Evolutionary conservation across 2,329 filamentous ascomycete species (phyloP).

Genomic region (Hortaea sp.): DNA sequence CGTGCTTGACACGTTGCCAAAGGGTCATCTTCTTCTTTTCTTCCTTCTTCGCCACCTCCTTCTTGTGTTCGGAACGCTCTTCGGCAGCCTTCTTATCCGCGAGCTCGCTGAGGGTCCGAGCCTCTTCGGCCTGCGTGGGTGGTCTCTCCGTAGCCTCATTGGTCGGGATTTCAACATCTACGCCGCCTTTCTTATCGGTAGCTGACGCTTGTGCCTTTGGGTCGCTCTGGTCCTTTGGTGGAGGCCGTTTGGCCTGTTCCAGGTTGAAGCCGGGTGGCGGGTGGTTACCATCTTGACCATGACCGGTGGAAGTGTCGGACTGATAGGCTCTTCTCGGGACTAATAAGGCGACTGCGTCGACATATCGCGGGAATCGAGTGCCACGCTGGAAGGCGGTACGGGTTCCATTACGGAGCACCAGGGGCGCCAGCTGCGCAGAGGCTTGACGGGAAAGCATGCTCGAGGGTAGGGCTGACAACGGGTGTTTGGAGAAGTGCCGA

Average conservation of each 20-base stretch:
- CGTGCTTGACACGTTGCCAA: conserved; percentile 89
- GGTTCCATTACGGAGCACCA: conserved; percentile 36
- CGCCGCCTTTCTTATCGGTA: conserved; percentile 8
- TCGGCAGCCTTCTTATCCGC: conserved; percentile 48
- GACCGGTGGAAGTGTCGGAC: conserved; percentile 47
- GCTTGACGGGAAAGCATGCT: conserved; percentile 37
- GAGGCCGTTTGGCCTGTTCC: conserved; percentile 79
- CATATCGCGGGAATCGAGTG: conserved; percentile 37
- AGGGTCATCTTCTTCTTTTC: conserved; percentile 79
- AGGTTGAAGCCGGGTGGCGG: conserved; percentile 86
- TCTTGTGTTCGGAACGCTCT: conserved; percentile 43
- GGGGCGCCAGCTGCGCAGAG: conserved; percentile 35
- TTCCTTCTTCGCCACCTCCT: conserved; percentile 51
- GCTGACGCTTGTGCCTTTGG: conserved; percentile 6
- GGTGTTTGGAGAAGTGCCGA: too few species aligned
- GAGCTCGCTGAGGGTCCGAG: conserved; percentile 50
- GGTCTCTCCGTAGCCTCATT: conserved; percentile 33
- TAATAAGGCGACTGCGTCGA: conserved; percentile 49
- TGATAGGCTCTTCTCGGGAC: conserved; percentile 42
- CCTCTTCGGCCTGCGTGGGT: conserved; percentile 39
- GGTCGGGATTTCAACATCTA: conserved; percentile 25
- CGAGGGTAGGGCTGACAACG: too few species aligned
- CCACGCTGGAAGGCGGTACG: conserved; percentile 32
- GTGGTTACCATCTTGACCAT: conserved; percentile 35
- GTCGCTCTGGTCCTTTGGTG: conserved; percentile 47